Evolutionary conservation across 768 basidiomycete species (phyloP).

Genomic region (Suillus occidentalis): DNA sequence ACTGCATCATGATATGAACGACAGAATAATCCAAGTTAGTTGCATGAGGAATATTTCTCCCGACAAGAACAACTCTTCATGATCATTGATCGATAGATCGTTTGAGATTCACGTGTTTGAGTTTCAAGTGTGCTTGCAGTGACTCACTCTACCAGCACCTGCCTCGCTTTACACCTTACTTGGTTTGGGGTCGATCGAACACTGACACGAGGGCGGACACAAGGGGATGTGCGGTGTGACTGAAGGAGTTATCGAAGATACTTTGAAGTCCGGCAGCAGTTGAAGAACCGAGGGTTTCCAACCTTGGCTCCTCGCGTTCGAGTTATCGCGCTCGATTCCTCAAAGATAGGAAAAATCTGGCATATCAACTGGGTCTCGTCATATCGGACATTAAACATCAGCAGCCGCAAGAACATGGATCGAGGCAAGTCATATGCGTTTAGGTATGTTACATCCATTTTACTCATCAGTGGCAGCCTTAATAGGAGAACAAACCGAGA

Average conservation of each 20-base stretch:
- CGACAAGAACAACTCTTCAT: neutral
- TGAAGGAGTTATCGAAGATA: neutral
- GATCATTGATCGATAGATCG: neutral
- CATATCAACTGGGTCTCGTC: neutral
- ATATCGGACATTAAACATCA: neutral
- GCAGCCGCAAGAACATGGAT: neutral
- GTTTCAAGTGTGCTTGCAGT: neutral
- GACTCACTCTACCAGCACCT: neutral
- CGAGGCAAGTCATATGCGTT: neutral
- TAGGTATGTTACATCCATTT: neutral
- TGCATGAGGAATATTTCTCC: neutral
- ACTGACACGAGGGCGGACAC: neutral
- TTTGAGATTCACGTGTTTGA: neutral
- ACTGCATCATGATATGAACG: neutral
- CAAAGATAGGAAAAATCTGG: neutral
- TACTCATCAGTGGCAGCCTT: neutral
- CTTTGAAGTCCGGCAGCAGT: neutral
- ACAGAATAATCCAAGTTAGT: neutral
- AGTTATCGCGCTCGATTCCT: neutral
- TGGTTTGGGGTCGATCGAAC: neutral
- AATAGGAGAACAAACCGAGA: neutral
- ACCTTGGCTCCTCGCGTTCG: neutral
- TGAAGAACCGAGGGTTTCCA: neutral
- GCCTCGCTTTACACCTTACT: neutral
- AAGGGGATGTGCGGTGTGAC: neutral